Base-by-base conservation (phyloP, 176 grass and related monocot genomes). In the Triticum dicoccoides region DNA sequence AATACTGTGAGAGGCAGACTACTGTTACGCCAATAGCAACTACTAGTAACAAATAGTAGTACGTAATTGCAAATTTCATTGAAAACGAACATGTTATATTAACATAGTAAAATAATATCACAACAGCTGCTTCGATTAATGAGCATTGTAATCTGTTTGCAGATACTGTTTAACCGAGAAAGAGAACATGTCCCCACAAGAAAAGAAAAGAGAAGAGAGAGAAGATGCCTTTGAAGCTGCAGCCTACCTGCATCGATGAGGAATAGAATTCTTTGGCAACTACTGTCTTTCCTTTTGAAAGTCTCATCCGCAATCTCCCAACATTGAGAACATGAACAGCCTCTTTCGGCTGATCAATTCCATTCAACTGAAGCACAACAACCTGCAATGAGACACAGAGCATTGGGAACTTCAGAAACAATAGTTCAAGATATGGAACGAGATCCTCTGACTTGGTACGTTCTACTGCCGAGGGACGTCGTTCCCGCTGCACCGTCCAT, bases 181-280 rank as follows among this genome's bases (percentile, higher is more conserved):
- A 58, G 9, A 67, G n/a, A 88, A 85, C 39, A 73, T 49, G 65
- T 21, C 56, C 18, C 56, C 56, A 59, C 18, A 59, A 21, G 20
- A 58, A 58, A 56, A 56, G 0, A 20, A 56, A 18, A 5, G 1
- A 45, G 13, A 0, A 47, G 44, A 1, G 49, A 18, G 56, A 67
- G 29, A 91, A 85, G 41, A 73, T 49, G 71, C 34, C 29, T 30
- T 30, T 18, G 29, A 37, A 62, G 20, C 64, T 67, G 42, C 38
- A 59, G 8, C 81, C 35, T 85, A 97, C 95, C 95, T 97, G 92
- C 95, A 97, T 97, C 27, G 88, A 87, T 21, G 95, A 90, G 12
- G 92, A 97, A 88, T 97, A 97, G 81, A 94, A 97, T 90, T 97
- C 95, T 82, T 92, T 94, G 75, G 92, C 88, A 37, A 94, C 66